phyloP scores from a whole-genome alignment of 495 filamentous ascomycete species.

The Jackrogersella multiformis region DNA sequence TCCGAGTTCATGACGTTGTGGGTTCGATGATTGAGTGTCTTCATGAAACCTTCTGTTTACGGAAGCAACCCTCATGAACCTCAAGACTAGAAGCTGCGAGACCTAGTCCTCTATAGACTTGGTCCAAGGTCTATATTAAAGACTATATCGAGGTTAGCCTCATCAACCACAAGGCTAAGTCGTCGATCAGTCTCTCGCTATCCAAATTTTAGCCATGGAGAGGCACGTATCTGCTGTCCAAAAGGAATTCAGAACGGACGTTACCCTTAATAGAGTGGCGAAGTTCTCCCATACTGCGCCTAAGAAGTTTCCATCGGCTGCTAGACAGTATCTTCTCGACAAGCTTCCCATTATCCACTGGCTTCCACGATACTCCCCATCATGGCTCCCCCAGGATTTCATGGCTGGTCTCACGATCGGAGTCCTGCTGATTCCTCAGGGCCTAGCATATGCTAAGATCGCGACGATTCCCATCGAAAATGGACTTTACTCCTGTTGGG shows the following conservation, averaged over 20 bases:
- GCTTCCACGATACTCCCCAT: slow-evolving; percentile 57
- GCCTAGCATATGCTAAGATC: slow-evolving; percentile 61
- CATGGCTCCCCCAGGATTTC: slow-evolving; percentile 60
- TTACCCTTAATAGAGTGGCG: slow-evolving; percentile 49
- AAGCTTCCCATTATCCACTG: slow-evolving; percentile 64
- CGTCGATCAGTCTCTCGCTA: background rate
- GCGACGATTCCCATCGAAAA: slow-evolving; percentile 62
- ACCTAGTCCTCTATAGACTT: slow-evolving; percentile 18
- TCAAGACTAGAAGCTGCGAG: background rate
- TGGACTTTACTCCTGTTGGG: slow-evolving; percentile 63
- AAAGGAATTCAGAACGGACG: slow-evolving; percentile 47
- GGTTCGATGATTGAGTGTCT: slow-evolving; percentile 16
- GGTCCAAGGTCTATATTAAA: slow-evolving; percentile 28
- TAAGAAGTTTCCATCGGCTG: slow-evolving; percentile 48
- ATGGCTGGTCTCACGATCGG: slow-evolving; percentile 62
- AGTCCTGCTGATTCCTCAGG: slow-evolving; percentile 62
- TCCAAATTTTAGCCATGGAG: slow-evolving; percentile 24
- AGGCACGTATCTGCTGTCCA: slow-evolving; percentile 29
- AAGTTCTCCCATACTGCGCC: slow-evolving; percentile 44
- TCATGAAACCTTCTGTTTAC: slow-evolving; percentile 42
- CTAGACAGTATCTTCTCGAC: slow-evolving; percentile 57
- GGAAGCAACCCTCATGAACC: slow-evolving; percentile 23
- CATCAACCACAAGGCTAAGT: background rate
- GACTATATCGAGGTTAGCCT: slow-evolving; percentile 19
- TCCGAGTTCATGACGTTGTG: slow-evolving; percentile 16